A percentile compares a stretch with the other conserved stretches of the same genome.
Conservation (phyloP, 805 yeast species). For the Pichia insulana region DNA sequence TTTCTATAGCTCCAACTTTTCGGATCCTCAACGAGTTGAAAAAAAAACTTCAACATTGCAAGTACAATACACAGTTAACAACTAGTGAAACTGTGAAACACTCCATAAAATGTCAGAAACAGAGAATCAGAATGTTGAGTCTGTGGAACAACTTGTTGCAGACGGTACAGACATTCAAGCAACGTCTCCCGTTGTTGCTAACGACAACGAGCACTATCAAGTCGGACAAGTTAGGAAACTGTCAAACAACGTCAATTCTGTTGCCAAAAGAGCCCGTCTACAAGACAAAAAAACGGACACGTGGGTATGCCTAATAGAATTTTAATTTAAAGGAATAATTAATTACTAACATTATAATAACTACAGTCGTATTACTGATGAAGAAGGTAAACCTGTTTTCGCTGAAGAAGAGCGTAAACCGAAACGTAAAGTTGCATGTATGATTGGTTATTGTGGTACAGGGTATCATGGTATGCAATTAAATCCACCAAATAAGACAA, state of each 20-base stretch:
- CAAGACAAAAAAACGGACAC: conserved; percentile 31
- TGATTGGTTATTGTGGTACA: conserved; percentile 92
- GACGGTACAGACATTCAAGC: no score
- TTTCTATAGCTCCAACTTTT: no score
- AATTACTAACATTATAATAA: conserved; percentile 12
- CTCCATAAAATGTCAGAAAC: not conserved
- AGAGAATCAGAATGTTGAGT: not conserved
- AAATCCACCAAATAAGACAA: conserved; percentile 81
- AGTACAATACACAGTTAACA: no score
- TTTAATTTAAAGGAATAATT: not conserved
- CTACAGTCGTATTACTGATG: conserved; percentile 43
- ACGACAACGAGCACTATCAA: not conserved
- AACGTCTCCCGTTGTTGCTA: no score
- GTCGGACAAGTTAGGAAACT: not conserved
- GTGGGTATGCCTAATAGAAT: conserved; percentile 41
- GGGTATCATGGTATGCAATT: conserved; percentile 96
- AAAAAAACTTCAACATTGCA: no score
- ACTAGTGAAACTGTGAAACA: no score
- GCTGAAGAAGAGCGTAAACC: conserved; percentile 56
- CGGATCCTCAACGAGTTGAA: no score
- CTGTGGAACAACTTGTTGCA: not conserved
- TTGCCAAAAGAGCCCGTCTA: conserved; percentile 24
- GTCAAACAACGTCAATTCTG: conserved; percentile 1
- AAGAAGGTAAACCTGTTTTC: conserved; percentile 51
- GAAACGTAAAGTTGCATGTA: conserved; percentile 80